phyloP scores from a whole-genome alignment of 2,329 filamentous ascomycete genomes.

The Aaosphaeria pasadenensis region DNA sequence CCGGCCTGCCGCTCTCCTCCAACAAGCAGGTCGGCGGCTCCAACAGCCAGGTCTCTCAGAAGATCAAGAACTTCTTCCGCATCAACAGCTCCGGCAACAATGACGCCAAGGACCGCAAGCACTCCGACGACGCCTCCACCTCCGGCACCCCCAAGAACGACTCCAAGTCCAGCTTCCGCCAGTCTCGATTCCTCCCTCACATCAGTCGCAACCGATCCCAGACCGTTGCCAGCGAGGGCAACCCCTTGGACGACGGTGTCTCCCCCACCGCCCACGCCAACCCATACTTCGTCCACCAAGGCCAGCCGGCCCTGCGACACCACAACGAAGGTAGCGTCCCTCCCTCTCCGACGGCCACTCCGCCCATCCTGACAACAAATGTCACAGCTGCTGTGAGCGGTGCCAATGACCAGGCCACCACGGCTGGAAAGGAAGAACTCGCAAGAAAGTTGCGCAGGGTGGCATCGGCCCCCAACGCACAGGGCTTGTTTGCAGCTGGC shows the following conservation, averaged over 20 bases:
- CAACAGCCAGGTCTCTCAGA: constrained; percentile 57
- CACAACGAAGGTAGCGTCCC: constrained; percentile 93
- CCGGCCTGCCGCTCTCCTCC: constrained; percentile 42
- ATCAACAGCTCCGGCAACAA: constrained; percentile 56
- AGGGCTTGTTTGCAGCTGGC: constrained; percentile 71
- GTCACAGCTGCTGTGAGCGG: constrained; percentile 63
- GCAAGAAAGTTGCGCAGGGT: constrained; percentile 90
- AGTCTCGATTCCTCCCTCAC: constrained; percentile 84
- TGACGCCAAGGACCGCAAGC: constrained; percentile 39
- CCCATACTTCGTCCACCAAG: constrained; percentile 96
- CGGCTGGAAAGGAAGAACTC: constrained; percentile 86
- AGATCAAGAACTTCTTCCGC: constrained; percentile 68
- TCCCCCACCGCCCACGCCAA: constrained; percentile 94
- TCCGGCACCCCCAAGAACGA: constrained; percentile 53
- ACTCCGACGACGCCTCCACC: constrained; percentile 35
- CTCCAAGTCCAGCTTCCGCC: constrained; percentile 68
- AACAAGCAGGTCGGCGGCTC: constrained; percentile 49
- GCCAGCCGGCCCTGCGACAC: constrained; percentile 86
- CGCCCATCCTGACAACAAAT: constrained; percentile 60
- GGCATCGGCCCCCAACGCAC: constrained; percentile 93
- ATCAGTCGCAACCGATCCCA: constrained; percentile 85
- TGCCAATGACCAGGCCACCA: constrained; percentile 62
- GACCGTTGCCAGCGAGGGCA: constrained; percentile 89
- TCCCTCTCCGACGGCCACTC: constrained; percentile 88
- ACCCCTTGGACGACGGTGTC: constrained; percentile 80